Evolutionary conservation across 2,329 filamentous ascomycete species (phyloP).

Genomic region (Cryoendolithus antarcticus): DNA sequence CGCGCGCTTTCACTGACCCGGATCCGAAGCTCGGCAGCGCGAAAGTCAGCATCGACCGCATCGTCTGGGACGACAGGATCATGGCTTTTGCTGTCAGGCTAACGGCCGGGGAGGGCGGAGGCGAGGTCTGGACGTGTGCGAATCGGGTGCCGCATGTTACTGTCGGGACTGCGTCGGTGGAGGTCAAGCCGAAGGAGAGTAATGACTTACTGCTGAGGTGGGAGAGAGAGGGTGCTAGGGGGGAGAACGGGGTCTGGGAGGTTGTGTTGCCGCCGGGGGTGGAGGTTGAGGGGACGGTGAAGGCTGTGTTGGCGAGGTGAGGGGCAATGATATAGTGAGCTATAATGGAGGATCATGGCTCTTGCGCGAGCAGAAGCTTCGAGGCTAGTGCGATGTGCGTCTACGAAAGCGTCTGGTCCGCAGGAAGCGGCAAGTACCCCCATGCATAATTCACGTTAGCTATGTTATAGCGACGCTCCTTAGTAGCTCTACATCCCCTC

Average conservation of each 20-base stretch:
- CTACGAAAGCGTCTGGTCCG: no score
- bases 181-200: constrained; percentile 86
- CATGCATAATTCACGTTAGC: no score
- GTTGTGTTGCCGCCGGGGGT: constrained; percentile 9
- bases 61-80: constrained; percentile 74
- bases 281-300: constrained; percentile 42
- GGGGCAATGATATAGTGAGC: neutral
- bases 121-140: constrained; percentile 42
- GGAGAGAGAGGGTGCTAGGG: constrained; percentile 48
- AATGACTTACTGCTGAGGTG: constrained; percentile 71
- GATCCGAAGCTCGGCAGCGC: constrained; percentile 50
- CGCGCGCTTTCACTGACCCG: constrained; percentile 25
- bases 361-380: no score
- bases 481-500: no score
- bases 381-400: no score
- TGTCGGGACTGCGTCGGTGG: constrained; percentile 61
- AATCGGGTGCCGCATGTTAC: constrained; percentile 82
- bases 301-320: constrained; percentile 32
- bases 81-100: constrained; percentile 86
- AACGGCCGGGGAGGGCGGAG: constrained; percentile 41
- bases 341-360: no score
- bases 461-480: no score
- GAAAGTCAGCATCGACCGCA: constrained; percentile 47
- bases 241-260: constrained; percentile 43
- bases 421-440: no score